Evolutionary conservation across 2,329 filamentous ascomycete genomes (phyloP).

Genomic region (Rhexocercosporidium sp.): DNA sequence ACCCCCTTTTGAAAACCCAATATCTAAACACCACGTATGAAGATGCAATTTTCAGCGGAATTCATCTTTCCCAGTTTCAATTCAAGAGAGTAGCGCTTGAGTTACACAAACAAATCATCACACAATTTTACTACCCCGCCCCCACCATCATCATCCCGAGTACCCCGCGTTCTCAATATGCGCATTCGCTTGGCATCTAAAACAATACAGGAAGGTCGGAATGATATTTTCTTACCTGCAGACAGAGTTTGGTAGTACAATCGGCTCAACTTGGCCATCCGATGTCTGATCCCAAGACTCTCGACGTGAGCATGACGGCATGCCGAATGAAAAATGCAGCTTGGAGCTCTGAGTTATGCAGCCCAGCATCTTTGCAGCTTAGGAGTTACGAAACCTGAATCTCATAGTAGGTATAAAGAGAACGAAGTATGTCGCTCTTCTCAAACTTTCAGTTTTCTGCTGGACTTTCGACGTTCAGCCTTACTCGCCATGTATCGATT

Average conservation of each 20-base stretch:
- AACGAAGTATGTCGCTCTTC: too few species aligned
- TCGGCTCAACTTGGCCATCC: neutral
- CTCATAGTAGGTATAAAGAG: too few species aligned
- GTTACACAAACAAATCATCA: neutral
- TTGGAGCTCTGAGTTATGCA: neutral
- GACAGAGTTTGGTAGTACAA: neutral
- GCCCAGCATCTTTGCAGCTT: neutral
- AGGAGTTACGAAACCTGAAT: neutral
- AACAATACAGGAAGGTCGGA: constrained; percentile 5
- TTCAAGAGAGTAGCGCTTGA: neutral
- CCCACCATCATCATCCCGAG: neutral
- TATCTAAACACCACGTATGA: too few species aligned
- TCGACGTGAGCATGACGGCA: neutral
- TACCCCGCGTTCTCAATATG: neutral
- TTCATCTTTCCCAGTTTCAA: too few species aligned
- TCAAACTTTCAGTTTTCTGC: too few species aligned
- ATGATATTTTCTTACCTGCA: neutral
- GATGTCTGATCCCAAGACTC: constrained; percentile 3
- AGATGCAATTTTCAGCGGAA: too few species aligned
- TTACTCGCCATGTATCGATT: neutral
- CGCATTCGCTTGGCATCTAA: neutral
- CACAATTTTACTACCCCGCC: neutral
- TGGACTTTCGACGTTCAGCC: neutral
- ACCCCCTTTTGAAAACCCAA: too few species aligned
- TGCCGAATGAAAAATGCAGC: neutral